Evolutionary conservation across 2,329 filamentous ascomycete species (phyloP).

Genomic region (Sodiomyces alkalinus): DNA sequence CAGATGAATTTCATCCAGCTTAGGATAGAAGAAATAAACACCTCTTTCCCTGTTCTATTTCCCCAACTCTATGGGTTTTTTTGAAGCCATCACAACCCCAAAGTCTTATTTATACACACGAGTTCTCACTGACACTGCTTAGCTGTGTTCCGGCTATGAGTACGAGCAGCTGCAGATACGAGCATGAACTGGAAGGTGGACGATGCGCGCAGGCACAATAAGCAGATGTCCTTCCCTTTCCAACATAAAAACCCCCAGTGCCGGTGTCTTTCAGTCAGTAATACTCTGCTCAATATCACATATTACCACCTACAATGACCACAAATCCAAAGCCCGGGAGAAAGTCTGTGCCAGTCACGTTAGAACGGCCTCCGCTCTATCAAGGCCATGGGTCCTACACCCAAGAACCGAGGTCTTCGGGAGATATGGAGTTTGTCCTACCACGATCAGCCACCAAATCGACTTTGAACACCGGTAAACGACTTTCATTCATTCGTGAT

Average conservation of each 20-base stretch:
- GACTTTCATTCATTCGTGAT: not conserved
- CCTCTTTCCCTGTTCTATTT: too few species aligned
- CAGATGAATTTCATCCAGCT: too few species aligned
- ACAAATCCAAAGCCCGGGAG: not conserved
- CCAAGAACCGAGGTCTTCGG: slow-evolving; percentile 3
- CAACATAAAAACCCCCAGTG: not conserved
- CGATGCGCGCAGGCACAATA: not conserved
- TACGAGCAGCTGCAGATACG: too few species aligned
- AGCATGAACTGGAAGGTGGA: slow-evolving; percentile 4
- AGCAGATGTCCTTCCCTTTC: too few species aligned
- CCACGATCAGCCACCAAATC: slow-evolving; percentile 5
- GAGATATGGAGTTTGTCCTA: slow-evolving; percentile 5
- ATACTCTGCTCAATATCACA: not conserved
- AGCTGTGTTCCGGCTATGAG: too few species aligned
- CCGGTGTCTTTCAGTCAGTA: not conserved
- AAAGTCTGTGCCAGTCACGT: not conserved
- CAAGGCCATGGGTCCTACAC: slow-evolving; percentile 8
- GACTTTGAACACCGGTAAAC: not conserved
- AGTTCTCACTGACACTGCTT: too few species aligned
- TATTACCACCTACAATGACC: not conserved
- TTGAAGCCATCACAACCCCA: too few species aligned
- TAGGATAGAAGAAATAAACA: too few species aligned
- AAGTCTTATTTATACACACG: too few species aligned
- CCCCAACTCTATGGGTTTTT: too few species aligned
- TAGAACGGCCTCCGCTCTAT: slow-evolving; percentile 4